Conservation (phyloP, 2,329 filamentous ascomycete genomes). For the Zopfia rhizophila region DNA sequence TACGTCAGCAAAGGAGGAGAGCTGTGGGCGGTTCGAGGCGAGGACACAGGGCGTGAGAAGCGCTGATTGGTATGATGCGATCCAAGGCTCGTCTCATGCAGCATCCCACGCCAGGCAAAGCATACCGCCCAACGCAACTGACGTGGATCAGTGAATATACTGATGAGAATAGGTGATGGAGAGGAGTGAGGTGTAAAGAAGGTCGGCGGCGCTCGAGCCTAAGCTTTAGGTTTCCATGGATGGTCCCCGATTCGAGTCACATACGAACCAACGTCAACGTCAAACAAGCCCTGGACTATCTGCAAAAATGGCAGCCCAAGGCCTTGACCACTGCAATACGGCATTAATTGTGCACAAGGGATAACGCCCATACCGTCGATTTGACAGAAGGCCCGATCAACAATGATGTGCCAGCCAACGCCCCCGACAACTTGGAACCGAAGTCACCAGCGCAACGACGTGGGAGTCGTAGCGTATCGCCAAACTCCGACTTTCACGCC, state of each 20-base stretch:
- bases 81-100: too few relatives aligned
- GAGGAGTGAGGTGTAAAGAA: conserved; percentile 14
- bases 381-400: conserved; percentile 25
- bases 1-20: conserved; percentile 3
- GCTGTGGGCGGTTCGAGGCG: conserved; percentile 14
- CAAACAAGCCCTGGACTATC: background rate
- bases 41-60: conserved; percentile 2
- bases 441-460: conserved; percentile 38
- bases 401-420: conserved; percentile 26
- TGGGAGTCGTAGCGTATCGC: conserved; percentile 37
- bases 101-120: conserved; percentile 14
- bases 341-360: conserved; percentile 25
- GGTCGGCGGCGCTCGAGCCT: conserved; percentile 13
- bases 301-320: background rate
- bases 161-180: background rate
- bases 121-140: background rate
- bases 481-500: conserved; percentile 27
- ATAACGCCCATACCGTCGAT: conserved; percentile 23
- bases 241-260: conserved; percentile 11
- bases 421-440: conserved; percentile 47
- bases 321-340: conserved; percentile 3
- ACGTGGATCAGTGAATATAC: background rate
- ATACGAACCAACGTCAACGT: background rate
- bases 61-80: conserved; percentile 30
- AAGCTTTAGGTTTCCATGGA: conserved; percentile 22